Evolutionary conservation across 2,329 filamentous ascomycete species (phyloP), one percentile per base, ranked within the genome.

Genomic region (Botrytis byssoidea): DNA sequence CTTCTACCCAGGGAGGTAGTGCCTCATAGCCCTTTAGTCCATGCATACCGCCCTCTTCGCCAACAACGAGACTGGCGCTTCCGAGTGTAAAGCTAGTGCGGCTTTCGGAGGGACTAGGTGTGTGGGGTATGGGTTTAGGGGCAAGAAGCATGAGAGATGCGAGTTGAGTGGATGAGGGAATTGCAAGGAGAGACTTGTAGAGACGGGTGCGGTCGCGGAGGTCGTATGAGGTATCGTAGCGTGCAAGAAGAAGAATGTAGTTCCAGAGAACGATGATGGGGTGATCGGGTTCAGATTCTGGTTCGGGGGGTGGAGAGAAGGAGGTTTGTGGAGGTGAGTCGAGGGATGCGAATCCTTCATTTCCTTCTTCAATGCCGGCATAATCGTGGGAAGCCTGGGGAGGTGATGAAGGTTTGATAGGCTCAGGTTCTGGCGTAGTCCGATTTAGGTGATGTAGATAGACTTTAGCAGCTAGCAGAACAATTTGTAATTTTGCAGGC

Each of bases 221-320:
- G 80, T 98, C 95, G 82, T 97, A 99, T 0, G 95, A 98, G 0
- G 91, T 93, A 79, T 98, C 96, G 82, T 98, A 99, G 75, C 96
- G 90, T 46, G 93, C 93, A 1, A 99, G 88, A 1, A 95, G 88
- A 42, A 97, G 86, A 35, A 93, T 89, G 79, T 99, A 97, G 44
- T 92, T 89, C 91, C 94, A 99, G 2, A 99, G 85, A 4, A 90
- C 86, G 44, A 90, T 88, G 70, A 97, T 91, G 0, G 92, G 89
- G 78, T 97, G 91, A 8, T 87, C 84, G 76, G 76, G 74, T 59
- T 81, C 79, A 46, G 74, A 74, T 70, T 76, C 75, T n/a, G 37
- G 35, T 72, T 72, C 61, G 2, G 61, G 61, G 55, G 74, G 73
- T 67, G 75, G 71, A 66, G 76, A 73, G 60, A 77, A 77, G 9